Evolutionary conservation across 1,284 basidiomycete genomes (phyloP).

Genomic region (Microbotryum saponariae): DNA sequence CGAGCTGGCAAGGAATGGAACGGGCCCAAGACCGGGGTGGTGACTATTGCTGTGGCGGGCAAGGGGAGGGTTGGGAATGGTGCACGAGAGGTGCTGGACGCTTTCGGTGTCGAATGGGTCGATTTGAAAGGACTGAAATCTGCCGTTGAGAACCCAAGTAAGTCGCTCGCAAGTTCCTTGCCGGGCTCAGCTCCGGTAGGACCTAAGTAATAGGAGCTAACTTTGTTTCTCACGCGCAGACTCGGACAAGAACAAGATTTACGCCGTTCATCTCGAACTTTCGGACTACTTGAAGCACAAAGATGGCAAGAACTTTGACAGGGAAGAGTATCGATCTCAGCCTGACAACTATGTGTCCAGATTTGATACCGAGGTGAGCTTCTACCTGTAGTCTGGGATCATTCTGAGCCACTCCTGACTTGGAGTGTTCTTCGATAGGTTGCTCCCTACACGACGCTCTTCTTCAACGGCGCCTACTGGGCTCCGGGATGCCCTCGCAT

Average conservation of each 20-base stretch:
- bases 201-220: too few species aligned
- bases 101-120: conserved; percentile 60
- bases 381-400: background rate
- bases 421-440: conserved; percentile 47
- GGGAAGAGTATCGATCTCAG: conserved; percentile 61
- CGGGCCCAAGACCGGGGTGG: conserved; percentile 42
- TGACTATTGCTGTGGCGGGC: conserved; percentile 62
- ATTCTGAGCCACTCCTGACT: background rate
- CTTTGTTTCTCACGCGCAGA: conserved; percentile 40
- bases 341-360: conserved; percentile 59
- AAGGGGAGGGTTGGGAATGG: conserved; percentile 73
- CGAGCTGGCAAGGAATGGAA: conserved; percentile 49
- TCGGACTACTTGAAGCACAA: conserved; percentile 58
- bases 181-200: too few species aligned
- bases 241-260: conserved; percentile 59
- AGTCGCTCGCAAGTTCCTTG: conserved; percentile 14
- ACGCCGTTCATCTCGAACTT: conserved; percentile 65
- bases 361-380: conserved; percentile 60
- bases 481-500: conserved; percentile 63
- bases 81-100: conserved; percentile 59
- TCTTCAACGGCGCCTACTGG: conserved; percentile 83
- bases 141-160: conserved; percentile 52
- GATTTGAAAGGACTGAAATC: conserved; percentile 52
- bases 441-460: conserved; percentile 70
- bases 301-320: conserved; percentile 54